Conservation (phyloP, 2,329 filamentous ascomycete genomes). For the Colletotrichum euphorbiae region DNA sequence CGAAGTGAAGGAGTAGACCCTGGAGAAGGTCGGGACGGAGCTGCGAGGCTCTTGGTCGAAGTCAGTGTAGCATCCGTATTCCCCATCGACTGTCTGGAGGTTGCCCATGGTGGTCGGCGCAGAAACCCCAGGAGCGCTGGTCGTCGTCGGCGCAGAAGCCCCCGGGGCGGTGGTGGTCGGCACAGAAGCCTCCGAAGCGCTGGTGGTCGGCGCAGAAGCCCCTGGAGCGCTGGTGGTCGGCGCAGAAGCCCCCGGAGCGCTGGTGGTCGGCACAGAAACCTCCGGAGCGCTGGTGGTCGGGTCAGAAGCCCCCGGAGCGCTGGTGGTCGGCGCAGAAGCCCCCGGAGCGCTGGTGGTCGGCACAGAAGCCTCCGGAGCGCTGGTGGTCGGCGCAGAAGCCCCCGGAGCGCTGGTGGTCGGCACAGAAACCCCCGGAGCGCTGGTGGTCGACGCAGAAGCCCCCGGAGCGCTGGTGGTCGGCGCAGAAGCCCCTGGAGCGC, state of each 20-base stretch:
- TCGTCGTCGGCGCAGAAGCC: too few species aligned
- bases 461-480: too few species aligned
- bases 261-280: too few species aligned
- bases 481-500: too few species aligned
- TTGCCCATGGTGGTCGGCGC: background rate
- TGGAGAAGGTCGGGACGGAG: slow-evolving; percentile 17
- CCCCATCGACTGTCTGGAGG: slow-evolving; percentile 12
- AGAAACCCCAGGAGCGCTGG: background rate
- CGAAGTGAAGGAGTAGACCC: slow-evolving; percentile 27
- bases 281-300: background rate
- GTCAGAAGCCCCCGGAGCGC: background rate
- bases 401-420: too few species aligned
- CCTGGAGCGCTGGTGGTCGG: background rate
- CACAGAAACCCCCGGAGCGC: too few species aligned
- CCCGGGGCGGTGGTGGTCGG: background rate
- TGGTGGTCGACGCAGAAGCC: background rate
- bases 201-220: too few species aligned
- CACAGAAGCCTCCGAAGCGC: background rate
- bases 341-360: background rate
- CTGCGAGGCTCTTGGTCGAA: background rate
- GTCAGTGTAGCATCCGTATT: slow-evolving; percentile 36
- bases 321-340: too few species aligned
- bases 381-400: background rate
- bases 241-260: background rate
- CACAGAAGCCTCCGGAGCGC: too few species aligned